phyloP scores from a whole-genome alignment of 2,329 filamentous ascomycete species.

The Aspergillus sp. region DNA sequence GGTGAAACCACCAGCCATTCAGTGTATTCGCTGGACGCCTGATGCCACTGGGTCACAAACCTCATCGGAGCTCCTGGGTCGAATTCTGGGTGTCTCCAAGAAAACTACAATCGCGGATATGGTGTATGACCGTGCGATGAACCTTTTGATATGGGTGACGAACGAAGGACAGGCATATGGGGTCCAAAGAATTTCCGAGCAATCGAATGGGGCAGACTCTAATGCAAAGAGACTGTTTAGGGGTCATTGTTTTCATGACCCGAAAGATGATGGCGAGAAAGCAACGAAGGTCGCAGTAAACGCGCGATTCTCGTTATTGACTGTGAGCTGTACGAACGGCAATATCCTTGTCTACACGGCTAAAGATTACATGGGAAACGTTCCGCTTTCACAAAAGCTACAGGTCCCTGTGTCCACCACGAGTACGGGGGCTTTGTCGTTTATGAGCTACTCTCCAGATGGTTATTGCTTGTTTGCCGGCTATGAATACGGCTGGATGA shows the following conservation, averaged over 20 bases:
- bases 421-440: slow-evolving; percentile 63
- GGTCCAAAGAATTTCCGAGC: slow-evolving; percentile 59
- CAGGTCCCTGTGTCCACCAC: slow-evolving; percentile 58
- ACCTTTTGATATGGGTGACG: slow-evolving; percentile 85
- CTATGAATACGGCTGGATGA: slow-evolving; percentile 86
- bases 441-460: slow-evolving; percentile 81
- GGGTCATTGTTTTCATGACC: slow-evolving; percentile 82
- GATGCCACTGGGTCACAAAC: slow-evolving; percentile 77
- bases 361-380: slow-evolving; percentile 86
- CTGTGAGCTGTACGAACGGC: slow-evolving; percentile 72
- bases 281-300: slow-evolving; percentile 78
- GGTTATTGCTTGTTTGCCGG: slow-evolving; percentile 94
- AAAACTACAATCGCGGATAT: slow-evolving; percentile 71
- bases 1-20: slow-evolving; percentile 81
- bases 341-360: slow-evolving; percentile 83
- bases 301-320: slow-evolving; percentile 86
- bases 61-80: slow-evolving; percentile 78
- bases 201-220: slow-evolving; percentile 36
- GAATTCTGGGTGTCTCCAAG: slow-evolving; percentile 77
- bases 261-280: slow-evolving; percentile 50
- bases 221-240: slow-evolving; percentile 63
- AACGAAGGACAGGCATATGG: slow-evolving; percentile 82
- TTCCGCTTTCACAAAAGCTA: slow-evolving; percentile 76
- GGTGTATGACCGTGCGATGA: slow-evolving; percentile 94
- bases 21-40: slow-evolving; percentile 91